Percentiles rank a stretch among this genome's conserved stretches.
phyloP scores from a whole-genome alignment of 83 land plant genomes.

The Isoetes engelmannii region DNA sequence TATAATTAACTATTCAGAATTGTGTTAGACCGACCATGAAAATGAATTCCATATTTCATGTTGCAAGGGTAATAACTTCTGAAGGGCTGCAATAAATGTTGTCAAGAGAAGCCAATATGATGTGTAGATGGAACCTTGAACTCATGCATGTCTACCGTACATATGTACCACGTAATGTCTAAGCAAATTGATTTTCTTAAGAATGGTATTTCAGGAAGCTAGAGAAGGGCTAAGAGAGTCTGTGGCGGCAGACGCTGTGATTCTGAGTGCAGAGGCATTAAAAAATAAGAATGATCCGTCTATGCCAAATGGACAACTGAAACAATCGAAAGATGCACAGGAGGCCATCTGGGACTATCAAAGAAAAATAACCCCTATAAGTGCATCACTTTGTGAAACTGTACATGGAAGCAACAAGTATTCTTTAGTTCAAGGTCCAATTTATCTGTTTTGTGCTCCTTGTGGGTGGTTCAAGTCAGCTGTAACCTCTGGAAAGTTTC shows the following conservation, averaged over 20 bases:
- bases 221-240: constrained; percentile 60
- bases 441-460: too few species aligned
- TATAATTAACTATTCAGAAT: not conserved
- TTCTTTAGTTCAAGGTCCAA: too few species aligned
- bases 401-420: too few species aligned
- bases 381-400: too few species aligned
- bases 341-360: too few species aligned
- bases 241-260: constrained; percentile 56
- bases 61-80: not conserved
- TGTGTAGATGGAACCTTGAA: not conserved
- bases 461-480: too few species aligned
- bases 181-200: constrained; percentile 4
- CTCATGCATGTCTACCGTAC: not conserved
- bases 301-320: too few species aligned
- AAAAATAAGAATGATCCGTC: too few species aligned
- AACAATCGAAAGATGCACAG: too few species aligned
- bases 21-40: too few species aligned
- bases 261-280: constrained; percentile 47
- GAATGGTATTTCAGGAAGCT: constrained; percentile 47
- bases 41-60: not conserved
- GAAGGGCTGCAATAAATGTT: not conserved
- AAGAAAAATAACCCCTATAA: too few species aligned
- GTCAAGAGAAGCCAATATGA: not conserved
- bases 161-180: too few species aligned
- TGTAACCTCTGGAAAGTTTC: not conserved